A percentile compares a stretch with the other conserved stretches of the same genome.
Evolutionary conservation across 352 stramenopile species (phyloP).

Genomic region (Phytophthora hybrid): DNA sequence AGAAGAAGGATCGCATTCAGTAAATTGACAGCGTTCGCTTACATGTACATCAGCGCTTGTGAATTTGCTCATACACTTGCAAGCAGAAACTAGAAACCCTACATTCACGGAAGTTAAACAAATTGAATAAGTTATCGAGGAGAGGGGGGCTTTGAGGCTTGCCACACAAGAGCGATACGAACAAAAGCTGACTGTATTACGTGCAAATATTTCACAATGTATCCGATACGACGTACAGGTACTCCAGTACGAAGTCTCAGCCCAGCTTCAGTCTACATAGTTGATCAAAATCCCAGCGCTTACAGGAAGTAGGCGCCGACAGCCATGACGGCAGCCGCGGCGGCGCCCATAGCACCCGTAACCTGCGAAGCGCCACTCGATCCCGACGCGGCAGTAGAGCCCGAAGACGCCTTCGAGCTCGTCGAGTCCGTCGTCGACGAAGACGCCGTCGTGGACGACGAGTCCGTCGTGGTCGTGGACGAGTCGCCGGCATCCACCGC

Average conservation of each 20-base stretch:
- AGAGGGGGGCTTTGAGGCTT: too few species aligned
- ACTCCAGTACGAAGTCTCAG: neutral
- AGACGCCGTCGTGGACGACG: constrained; percentile 19
- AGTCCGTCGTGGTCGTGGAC: constrained; percentile 25
- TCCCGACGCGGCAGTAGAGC: constrained; percentile 15
- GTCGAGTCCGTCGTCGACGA: constrained; percentile 15
- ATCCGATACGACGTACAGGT: too few species aligned
- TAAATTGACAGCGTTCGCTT: too few species aligned
- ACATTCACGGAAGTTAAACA: too few species aligned
- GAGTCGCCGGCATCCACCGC: constrained; percentile 18
- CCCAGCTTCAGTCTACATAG: neutral
- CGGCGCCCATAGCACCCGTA: constrained; percentile 31
- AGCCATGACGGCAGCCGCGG: constrained; percentile 26
- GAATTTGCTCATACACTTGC: too few species aligned
- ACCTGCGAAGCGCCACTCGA: constrained; percentile 37
- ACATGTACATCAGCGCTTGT: too few species aligned
- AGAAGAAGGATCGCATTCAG: too few species aligned
- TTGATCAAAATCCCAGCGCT: neutral
- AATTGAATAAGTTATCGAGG: too few species aligned
- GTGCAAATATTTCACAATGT: neutral
- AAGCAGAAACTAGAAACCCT: too few species aligned
- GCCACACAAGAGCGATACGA: too few species aligned
- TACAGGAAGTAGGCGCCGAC: constrained; percentile 44
- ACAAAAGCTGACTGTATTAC: neutral
- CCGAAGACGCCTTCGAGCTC: constrained; percentile 19